phyloP scores from a whole-genome alignment of 1,284 basidiomycete species.

The Papiliotrema laurentii region DNA sequence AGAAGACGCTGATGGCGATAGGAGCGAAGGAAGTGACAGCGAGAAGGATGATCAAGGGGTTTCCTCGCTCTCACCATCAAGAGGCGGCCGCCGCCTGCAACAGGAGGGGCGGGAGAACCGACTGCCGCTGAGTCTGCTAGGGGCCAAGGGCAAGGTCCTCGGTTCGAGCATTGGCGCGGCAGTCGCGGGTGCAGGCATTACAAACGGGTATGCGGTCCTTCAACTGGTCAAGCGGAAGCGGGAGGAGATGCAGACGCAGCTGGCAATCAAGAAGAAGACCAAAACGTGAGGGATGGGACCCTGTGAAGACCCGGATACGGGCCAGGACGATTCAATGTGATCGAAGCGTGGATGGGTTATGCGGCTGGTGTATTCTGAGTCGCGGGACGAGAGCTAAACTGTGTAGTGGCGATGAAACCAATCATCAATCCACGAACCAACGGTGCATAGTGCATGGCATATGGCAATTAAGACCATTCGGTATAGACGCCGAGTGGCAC shows the following conservation, averaged over 20 bases:
- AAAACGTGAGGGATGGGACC: slow-evolving; percentile 14
- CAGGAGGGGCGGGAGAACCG: slow-evolving; percentile 53
- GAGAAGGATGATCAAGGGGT: background rate
- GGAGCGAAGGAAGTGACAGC: slow-evolving; percentile 11
- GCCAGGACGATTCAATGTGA: no score
- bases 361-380: no score
- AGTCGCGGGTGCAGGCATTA: slow-evolving; percentile 24
- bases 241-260: slow-evolving; percentile 42
- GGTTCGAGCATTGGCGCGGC: slow-evolving; percentile 44
- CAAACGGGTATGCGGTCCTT: slow-evolving; percentile 8
- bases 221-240: slow-evolving; percentile 59
- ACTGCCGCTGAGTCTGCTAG: slow-evolving; percentile 64
- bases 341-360: no score
- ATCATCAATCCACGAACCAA: no score
- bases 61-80: slow-evolving; percentile 61
- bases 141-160: slow-evolving; percentile 62
- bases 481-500: no score
- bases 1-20: slow-evolving; percentile 14
- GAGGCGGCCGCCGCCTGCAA: slow-evolving; percentile 57
- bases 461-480: no score
- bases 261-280: slow-evolving; percentile 58
- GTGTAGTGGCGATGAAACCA: no score
- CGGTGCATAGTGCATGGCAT: no score
- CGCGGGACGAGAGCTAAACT: no score
- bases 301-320: no score